Percentiles rank a stretch among this genome's conserved stretches.
These are phyloP conservation scores for Cladosporium sp. DNA, from an alignment of 2,329 filamentous ascomycete species.

Conservation along the genomic window DNA sequence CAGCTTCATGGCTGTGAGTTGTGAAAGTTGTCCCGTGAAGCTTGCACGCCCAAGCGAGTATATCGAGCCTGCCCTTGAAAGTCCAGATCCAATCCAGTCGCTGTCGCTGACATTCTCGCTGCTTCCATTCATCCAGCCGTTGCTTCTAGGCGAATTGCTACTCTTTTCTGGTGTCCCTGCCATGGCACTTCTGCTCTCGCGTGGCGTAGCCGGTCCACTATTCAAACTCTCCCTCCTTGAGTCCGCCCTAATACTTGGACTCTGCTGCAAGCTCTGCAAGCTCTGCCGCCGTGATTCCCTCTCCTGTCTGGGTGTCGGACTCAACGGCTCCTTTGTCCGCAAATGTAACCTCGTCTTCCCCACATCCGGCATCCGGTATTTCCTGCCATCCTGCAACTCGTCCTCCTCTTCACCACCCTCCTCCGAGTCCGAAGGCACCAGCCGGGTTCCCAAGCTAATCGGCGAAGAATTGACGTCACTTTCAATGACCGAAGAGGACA, in stretches of 20 bases:
- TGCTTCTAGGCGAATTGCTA: background rate
- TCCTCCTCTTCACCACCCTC: constrained; percentile 36
- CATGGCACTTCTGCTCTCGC: constrained; percentile 24
- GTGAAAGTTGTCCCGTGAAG: constrained; percentile 87
- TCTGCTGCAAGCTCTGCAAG: constrained; percentile 9
- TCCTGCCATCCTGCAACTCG: constrained; percentile 62
- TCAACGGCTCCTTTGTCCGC: constrained; percentile 29
- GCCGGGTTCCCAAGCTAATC: constrained; percentile 51
- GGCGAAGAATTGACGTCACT: constrained; percentile 44
- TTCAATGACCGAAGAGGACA: constrained; percentile 30
- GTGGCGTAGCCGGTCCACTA: background rate
- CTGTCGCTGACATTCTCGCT: constrained; percentile 46
- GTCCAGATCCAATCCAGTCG: constrained; percentile 63
- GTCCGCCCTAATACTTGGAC: background rate
- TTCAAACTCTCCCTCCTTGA: background rate
- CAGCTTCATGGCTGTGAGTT: constrained; percentile 83
- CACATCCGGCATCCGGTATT: constrained; percentile 69
- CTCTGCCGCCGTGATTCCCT: constrained; percentile 8
- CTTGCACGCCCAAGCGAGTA: constrained; percentile 90
- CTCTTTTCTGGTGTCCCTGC: constrained; percentile 28
- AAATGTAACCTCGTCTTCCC: constrained; percentile 51
- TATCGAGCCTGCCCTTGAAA: constrained; percentile 73
- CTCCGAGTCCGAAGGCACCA: constrained; percentile 50
- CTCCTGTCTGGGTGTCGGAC: constrained; percentile 21
- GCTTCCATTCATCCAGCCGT: constrained; percentile 13